A percentile compares a stretch with the other conserved stretches of the same genome.
Evolutionary conservation across 495 filamentous ascomycete genomes (phyloP).

Genomic region (Pseudoneurospora amorphoporcata): DNA sequence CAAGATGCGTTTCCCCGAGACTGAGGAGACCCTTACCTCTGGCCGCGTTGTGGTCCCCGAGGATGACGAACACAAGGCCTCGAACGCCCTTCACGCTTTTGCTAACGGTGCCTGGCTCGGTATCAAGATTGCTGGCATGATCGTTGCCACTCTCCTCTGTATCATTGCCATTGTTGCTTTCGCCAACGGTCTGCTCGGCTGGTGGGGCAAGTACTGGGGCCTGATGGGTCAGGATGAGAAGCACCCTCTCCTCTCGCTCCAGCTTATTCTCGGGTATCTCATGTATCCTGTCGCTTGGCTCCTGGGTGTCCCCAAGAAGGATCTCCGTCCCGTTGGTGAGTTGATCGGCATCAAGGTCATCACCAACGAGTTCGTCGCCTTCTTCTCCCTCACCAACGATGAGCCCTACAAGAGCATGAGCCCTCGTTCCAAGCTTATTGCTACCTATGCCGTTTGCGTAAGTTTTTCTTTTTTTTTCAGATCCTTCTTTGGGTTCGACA

Average conservation of each 20-base stretch:
- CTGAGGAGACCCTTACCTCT: conserved; percentile 71
- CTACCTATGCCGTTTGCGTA: conserved; percentile 80
- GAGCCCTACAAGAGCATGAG: conserved; percentile 48
- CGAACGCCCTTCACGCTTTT: conserved; percentile 78
- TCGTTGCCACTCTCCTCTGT: conserved; percentile 65
- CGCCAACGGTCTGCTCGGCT: conserved; percentile 66
- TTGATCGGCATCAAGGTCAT: conserved; percentile 81
- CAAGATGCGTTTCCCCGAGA: conserved; percentile 81
- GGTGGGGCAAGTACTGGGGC: conserved; percentile 82
- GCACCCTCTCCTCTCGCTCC: conserved; percentile 55
- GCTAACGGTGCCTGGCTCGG: conserved; percentile 81
- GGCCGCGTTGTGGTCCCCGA: conserved; percentile 71
- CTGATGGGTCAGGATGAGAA: conserved; percentile 31
- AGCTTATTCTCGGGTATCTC: conserved; percentile 72
- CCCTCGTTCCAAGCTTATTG: conserved; percentile 64
- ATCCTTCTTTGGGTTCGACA: neutral
- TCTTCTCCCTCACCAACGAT: conserved; percentile 49
- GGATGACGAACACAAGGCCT: conserved; percentile 55
- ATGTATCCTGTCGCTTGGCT: conserved; percentile 80
- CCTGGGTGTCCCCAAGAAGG: conserved; percentile 65
- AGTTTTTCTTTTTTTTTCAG: conserved; percentile 29
- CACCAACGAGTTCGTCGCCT: conserved; percentile 61
- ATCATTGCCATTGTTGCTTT: conserved; percentile 75
- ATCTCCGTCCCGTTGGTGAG: conserved; percentile 62
- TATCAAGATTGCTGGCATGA: conserved; percentile 82